Conservation (phyloP, 768 basidiomycete species). For the Psilocybe cubensis region DNA sequence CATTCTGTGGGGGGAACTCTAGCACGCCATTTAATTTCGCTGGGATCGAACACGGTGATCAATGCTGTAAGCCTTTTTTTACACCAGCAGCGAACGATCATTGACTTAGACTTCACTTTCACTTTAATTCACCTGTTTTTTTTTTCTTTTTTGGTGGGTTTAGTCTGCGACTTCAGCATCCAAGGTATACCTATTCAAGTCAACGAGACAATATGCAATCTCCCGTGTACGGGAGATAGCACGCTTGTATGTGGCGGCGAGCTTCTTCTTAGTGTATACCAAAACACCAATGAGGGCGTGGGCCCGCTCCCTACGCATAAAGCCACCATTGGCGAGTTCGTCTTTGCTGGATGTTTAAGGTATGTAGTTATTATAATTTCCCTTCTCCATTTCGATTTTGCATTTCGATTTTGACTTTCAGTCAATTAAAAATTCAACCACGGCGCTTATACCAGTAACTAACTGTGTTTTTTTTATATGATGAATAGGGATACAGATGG, state of each 20-base stretch:
- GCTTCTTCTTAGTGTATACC: constrained; percentile 15
- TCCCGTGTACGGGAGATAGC: constrained; percentile 14
- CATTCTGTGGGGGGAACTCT: constrained; percentile 11
- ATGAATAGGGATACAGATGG: constrained; percentile 11
- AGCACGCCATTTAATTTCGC: constrained; percentile 12
- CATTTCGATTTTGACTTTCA: too few species aligned
- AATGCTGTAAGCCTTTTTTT: too few species aligned
- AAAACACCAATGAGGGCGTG: constrained; percentile 4
- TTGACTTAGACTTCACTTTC: not conserved
- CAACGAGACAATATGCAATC: constrained; percentile 7
- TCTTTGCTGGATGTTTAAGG: constrained; percentile 19
- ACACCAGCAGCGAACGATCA: too few species aligned
- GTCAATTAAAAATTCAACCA: not conserved
- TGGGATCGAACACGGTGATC: constrained; percentile 14
- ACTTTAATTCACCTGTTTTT: not conserved
- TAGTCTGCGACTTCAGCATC: constrained; percentile 18
- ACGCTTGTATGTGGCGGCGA: constrained; percentile 14
- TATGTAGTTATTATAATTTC: not conserved
- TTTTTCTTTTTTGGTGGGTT: not conserved
- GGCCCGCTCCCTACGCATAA: constrained; percentile 10
- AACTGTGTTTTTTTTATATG: not conserved
- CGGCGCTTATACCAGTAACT: not conserved
- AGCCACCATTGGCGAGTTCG: constrained; percentile 10
- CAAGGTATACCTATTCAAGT: constrained; percentile 15
- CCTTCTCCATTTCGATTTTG: too few species aligned